Evolutionary conservation across 495 filamentous ascomycete species (phyloP).

Genomic region (Collariella sp.): DNA sequence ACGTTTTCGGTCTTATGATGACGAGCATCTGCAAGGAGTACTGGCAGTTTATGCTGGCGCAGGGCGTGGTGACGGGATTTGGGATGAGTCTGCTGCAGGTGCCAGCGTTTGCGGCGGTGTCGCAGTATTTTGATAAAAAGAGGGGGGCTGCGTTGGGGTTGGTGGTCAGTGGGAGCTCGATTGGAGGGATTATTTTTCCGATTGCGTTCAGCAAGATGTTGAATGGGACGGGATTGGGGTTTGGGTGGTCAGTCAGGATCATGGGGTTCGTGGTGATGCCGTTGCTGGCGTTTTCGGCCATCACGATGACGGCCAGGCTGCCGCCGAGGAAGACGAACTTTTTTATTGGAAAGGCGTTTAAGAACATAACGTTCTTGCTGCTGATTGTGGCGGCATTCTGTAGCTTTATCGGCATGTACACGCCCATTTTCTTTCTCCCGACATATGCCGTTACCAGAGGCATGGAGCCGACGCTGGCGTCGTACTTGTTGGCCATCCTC

Average conservation of each 20-base stretch:
- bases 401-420: slow-evolving; percentile 44
- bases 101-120: slow-evolving; percentile 44
- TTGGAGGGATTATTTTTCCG: slow-evolving; percentile 49
- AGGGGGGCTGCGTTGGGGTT: slow-evolving; percentile 49
- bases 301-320: slow-evolving; percentile 37
- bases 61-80: slow-evolving; percentile 48
- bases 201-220: slow-evolving; percentile 38
- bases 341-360: slow-evolving; percentile 36
- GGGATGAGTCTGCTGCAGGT: slow-evolving; percentile 42
- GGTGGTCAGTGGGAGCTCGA: slow-evolving; percentile 45
- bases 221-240: slow-evolving; percentile 36
- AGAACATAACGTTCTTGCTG: slow-evolving; percentile 27
- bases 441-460: slow-evolving; percentile 43
- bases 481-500: slow-evolving; percentile 46
- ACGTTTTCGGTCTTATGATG: slow-evolving; percentile 46
- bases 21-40: slow-evolving; percentile 47
- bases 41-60: slow-evolving; percentile 56
- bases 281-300: slow-evolving; percentile 36
- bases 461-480: slow-evolving; percentile 43
- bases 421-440: slow-evolving; percentile 50
- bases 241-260: slow-evolving; percentile 53
- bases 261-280: slow-evolving; percentile 48
- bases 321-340: slow-evolving; percentile 37
- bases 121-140: slow-evolving; percentile 48
- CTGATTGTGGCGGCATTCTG: slow-evolving; percentile 37